A percentile compares a stretch with the other conserved stretches of the same genome.
Conservation (phyloP, 768 basidiomycete species). For the Amanita phalloides region DNA sequence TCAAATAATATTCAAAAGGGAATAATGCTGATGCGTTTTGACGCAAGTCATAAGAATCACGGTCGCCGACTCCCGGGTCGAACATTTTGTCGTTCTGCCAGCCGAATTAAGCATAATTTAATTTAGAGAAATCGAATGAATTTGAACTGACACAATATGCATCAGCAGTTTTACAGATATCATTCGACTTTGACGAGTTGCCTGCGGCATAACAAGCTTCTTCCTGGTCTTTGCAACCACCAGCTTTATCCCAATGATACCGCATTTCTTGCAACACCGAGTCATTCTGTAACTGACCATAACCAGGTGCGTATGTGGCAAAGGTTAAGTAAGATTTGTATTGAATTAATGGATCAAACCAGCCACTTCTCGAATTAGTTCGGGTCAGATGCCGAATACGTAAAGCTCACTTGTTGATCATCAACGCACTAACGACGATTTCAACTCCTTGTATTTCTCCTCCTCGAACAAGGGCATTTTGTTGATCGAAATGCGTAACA, state of each 20-base stretch:
- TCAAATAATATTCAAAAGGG: slow-evolving; percentile 46
- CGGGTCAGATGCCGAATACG: neutral
- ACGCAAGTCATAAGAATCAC: slow-evolving; percentile 46
- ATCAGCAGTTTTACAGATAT: slow-evolving; percentile 40
- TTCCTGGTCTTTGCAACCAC: slow-evolving; percentile 48
- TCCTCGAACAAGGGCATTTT: slow-evolving; percentile 39
- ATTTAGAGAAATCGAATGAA: neutral
- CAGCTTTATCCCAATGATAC: slow-evolving; percentile 30
- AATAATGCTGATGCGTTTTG: slow-evolving; percentile 43
- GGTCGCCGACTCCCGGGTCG: slow-evolving; percentile 37
- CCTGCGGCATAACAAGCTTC: slow-evolving; percentile 48
- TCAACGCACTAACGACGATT: slow-evolving; percentile 45
- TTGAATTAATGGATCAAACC: slow-evolving; percentile 58
- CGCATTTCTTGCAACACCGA: slow-evolving; percentile 35
- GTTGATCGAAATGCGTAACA: slow-evolving; percentile 53
- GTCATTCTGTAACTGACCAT: slow-evolving; percentile 47
- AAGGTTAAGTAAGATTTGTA: slow-evolving; percentile 51
- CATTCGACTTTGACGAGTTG: slow-evolving; percentile 29
- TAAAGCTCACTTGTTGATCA: slow-evolving; percentile 47
- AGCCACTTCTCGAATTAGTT: slow-evolving; percentile 30
- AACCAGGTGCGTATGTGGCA: slow-evolving; percentile 52
- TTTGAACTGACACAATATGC: slow-evolving; percentile 39
- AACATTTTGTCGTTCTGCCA: slow-evolving; percentile 35
- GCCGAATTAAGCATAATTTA: neutral
- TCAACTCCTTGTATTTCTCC: slow-evolving; percentile 36